Base-by-base conservation (phyloP, 805 yeast genomes). In the Yarrowia divulgata region DNA sequence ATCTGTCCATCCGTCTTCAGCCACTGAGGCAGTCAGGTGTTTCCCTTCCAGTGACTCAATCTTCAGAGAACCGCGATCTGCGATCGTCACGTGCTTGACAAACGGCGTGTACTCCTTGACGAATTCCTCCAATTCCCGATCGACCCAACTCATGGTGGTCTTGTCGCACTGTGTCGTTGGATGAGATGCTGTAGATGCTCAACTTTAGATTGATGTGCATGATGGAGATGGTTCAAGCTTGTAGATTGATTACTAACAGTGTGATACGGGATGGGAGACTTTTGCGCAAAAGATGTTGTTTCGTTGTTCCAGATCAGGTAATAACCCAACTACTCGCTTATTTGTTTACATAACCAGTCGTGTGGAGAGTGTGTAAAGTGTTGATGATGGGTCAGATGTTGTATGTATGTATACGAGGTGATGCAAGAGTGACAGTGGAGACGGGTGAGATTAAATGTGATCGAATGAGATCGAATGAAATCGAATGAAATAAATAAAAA, bases 101-200 rank as follows among this genome's bases (percentile, higher is more conserved):
- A 60, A 60, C n/a, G 66, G 40, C n/a, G 40, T 34, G 52, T 60
- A 60, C 34, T 60, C 66, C 34, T 45, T 45, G 52, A 45, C 16
- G n/a, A 60, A 60, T 14, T 43, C 66, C 37, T 60, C 66, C 52
- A 60, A 13, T 10, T 60, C 66, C 14, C 46, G 35, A 16, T 60
- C 34, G 66, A 45, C 35, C 66, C 66, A 60, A 42, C 52, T 7
- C 66, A 60, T 58, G 63, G 10, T 58, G 63, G 10, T 3, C n/a
- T 35, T n/a, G 39, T 32, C 10, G 37, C 16, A 10, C 42, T 39
- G 42, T 39, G 42, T 12, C 42, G 45, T 10, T 39, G 42, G 6
- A 39, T 10, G 42, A n/a, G 12, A 14, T 12, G 2, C 29, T 23
- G 29, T 7, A 35, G 58, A 18, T 35, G 29, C 14, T 10, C 23